Evolutionary conservation across 331 rosid species (phyloP), one percentile per base, ranked within the genome.

Genomic region (Spiraea crenata): DNA sequence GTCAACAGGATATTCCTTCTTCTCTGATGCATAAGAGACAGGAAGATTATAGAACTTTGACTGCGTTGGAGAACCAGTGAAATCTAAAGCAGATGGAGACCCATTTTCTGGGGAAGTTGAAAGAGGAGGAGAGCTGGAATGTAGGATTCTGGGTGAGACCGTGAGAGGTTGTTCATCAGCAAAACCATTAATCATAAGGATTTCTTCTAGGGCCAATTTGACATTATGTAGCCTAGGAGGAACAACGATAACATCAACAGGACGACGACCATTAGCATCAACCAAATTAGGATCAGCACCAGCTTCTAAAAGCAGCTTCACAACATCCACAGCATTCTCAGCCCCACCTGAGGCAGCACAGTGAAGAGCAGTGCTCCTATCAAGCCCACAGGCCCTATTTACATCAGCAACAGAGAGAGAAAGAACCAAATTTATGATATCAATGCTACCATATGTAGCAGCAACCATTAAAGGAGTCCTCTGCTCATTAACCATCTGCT

Each of bases 291-390:
- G 87, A 81, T 92, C 91, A 47, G 96, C 98, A 10, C 98, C 98
- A 0, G 96, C 87, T 9, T 82, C 90, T 55, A 92, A 74, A 71
- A 92, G 96, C 74, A 85, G 77, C 57, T 81, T 88, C 80, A 88
- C 96, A 57, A 76, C 85, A 65, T 86, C 91, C 25, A 88, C 79
- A 8, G 90, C 91, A 63, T 90, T 88, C 15, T 84, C 84, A 76
- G 96, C 84, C 76, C 98, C 98, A 46, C 98, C 96, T 0, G 93
- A 88, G 12, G 98, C 93, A 8, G 96, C 98, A 50, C 98, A 92
- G 74, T 92, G 98, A 79, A 92, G 96, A 52, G 98, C 90, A 17
- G 98, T 92, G 87, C 90, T 86, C 77, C 85, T 73, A 71, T 92
- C 96, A 75, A 71, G 75, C 13, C 98, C 91, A 9, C 89, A 89